These are phyloP conservation scores for Neurospora sublineolata DNA, from an alignment of 495 filamentous ascomycete species.

Conservation along the genomic window DNA sequence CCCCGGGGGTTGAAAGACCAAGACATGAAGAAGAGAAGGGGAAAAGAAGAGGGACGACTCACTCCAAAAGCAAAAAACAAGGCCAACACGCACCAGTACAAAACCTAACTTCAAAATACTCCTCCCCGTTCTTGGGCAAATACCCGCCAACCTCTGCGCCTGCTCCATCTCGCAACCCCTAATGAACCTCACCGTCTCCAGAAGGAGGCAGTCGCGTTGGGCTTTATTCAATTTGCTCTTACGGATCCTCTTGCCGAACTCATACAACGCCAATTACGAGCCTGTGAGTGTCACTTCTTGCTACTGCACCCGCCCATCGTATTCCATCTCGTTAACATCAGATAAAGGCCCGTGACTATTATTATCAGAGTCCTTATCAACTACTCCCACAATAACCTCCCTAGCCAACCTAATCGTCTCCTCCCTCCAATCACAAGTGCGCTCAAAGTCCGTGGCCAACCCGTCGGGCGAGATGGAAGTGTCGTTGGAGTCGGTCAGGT, in stretches of 20 bases:
- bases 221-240: not conserved
- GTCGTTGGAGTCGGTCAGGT: not conserved
- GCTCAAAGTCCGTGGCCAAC: not conserved
- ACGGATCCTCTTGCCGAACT: not conserved
- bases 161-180: not conserved
- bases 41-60: not conserved
- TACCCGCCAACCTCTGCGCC: not conserved
- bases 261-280: not conserved
- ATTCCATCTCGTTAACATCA: no score
- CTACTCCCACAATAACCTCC: not conserved
- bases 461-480: not conserved
- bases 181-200: not conserved
- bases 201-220: not conserved
- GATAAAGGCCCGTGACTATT: no score
- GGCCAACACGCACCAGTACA: not conserved
- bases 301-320: no score
- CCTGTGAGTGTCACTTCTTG: not conserved
- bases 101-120: not conserved
- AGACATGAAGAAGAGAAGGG: not conserved
- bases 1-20: not conserved
- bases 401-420: not conserved
- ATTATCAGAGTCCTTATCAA: not conserved
- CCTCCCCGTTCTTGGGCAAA: not conserved
- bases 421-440: not conserved
- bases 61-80: not conserved